phyloP scores from a whole-genome alignment of 352 stramenopile genomes.

The Globisporangium spiculum region DNA sequence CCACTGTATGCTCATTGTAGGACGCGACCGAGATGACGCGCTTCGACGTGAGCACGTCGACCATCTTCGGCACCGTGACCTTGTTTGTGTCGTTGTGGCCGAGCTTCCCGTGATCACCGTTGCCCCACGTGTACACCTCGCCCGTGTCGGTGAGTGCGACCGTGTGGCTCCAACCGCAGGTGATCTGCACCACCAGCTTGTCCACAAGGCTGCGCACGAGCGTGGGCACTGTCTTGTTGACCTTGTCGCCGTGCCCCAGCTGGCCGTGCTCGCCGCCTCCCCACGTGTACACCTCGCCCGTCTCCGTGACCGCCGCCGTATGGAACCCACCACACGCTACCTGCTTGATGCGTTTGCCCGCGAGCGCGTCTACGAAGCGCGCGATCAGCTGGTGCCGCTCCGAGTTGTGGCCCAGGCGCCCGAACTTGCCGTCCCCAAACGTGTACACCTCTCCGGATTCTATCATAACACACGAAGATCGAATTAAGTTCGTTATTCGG shows the following conservation, averaged over 20 bases:
- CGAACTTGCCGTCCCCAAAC: constrained; percentile 91
- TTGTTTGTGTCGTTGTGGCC: constrained; percentile 94
- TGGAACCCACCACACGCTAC: constrained; percentile 89
- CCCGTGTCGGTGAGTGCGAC: constrained; percentile 92
- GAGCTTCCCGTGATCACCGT: constrained; percentile 93
- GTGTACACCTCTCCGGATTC: constrained; percentile 93
- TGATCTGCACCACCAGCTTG: constrained; percentile 92
- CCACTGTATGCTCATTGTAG: constrained; percentile 98
- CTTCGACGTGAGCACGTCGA: constrained; percentile 91
- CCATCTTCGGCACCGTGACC: constrained; percentile 91
- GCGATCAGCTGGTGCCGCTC: constrained; percentile 81
- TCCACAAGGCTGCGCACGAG: constrained; percentile 88
- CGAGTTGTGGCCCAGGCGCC: constrained; percentile 79
- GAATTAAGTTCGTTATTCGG: neutral
- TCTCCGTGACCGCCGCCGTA: constrained; percentile 82
- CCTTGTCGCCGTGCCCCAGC: constrained; percentile 96
- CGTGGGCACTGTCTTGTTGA: constrained; percentile 93
- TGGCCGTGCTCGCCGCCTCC: constrained; percentile 92
- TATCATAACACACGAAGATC: constrained; percentile 12
- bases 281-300: constrained; percentile 86
- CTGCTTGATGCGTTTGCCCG: constrained; percentile 78
- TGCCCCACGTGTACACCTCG: constrained; percentile 93
- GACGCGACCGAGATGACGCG: constrained; percentile 94
- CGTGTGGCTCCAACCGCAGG: constrained; percentile 95
- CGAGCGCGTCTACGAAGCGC: constrained; percentile 64